These are phyloP conservation scores for Aspergillus sp. DNA, from an alignment of 2,329 filamentous ascomycete species.

Conservation along the genomic window DNA sequence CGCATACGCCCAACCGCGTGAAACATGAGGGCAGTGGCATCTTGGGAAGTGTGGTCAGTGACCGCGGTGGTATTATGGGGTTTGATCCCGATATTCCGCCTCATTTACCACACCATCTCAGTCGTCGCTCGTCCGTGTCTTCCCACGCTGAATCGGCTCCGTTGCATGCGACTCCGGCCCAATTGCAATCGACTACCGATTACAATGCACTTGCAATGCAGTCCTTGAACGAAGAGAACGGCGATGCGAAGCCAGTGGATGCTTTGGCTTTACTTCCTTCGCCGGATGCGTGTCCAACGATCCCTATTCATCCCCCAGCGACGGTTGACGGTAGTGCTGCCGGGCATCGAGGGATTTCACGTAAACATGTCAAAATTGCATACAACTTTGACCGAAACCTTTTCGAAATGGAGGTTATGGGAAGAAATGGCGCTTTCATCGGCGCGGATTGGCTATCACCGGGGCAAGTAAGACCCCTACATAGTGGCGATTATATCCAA, in stretches of 20 bases:
- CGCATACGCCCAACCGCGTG: constrained; percentile 48
- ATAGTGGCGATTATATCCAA: constrained; percentile 61
- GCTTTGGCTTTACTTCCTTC: constrained; percentile 52
- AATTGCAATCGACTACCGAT: constrained; percentile 43
- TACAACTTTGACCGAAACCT: constrained; percentile 60
- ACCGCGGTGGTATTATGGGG: constrained; percentile 58
- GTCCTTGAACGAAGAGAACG: constrained; percentile 40
- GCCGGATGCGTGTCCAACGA: constrained; percentile 56
- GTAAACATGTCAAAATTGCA: constrained; percentile 62
- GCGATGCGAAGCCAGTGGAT: constrained; percentile 47
- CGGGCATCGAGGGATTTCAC: constrained; percentile 61
- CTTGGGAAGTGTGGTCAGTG: constrained; percentile 56
- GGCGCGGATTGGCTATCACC: constrained; percentile 53
- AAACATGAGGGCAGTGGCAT: constrained; percentile 49
- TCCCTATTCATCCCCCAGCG: constrained; percentile 61
- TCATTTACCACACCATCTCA: constrained; percentile 42
- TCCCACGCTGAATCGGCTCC: constrained; percentile 44
- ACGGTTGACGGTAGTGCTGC: constrained; percentile 49
- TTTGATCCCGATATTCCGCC: constrained; percentile 48
- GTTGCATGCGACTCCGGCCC: constrained; percentile 40
- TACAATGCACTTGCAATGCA: constrained; percentile 52
- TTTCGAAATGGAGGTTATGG: constrained; percentile 62
- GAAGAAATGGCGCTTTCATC: constrained; percentile 60
- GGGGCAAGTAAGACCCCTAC: constrained; percentile 52
- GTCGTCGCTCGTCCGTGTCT: constrained; percentile 55